Conservation (phyloP, 2,329 filamentous ascomycete species). For the Clonostachys rosea region DNA sequence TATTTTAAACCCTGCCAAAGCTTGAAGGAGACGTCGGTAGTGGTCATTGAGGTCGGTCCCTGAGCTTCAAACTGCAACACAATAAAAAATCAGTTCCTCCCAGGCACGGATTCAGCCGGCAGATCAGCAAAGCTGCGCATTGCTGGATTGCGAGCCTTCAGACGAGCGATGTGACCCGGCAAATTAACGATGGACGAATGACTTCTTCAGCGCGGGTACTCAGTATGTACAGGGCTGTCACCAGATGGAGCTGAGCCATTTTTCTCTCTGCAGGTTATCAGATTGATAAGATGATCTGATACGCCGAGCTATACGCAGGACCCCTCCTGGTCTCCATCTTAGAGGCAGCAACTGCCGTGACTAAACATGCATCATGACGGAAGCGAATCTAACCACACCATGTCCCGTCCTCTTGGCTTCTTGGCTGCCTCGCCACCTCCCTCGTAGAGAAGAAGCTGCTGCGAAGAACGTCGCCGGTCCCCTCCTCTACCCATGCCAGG, state of each 20-base stretch:
- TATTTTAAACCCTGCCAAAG: too few relatives aligned
- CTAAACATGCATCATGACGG: background rate
- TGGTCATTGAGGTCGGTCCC: too few relatives aligned
- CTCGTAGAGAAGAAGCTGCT: background rate
- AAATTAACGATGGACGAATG: too few relatives aligned
- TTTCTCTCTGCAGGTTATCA: slow-evolving; percentile 4
- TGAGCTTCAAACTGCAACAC: too few relatives aligned
- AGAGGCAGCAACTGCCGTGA: background rate
- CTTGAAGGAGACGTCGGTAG: too few relatives aligned
- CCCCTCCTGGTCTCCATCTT: background rate
- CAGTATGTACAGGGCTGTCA: too few relatives aligned
- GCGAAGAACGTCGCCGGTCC: background rate
- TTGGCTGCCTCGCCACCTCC: background rate
- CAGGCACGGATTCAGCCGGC: too few relatives aligned
- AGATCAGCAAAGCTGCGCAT: too few relatives aligned
- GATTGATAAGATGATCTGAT: slow-evolving; percentile 25
- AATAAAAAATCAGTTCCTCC: too few relatives aligned
- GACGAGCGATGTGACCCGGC: too few relatives aligned
- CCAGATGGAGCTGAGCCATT: background rate
- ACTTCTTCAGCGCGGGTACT: too few relatives aligned
- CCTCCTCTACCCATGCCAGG: background rate
- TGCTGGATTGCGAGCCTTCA: too few relatives aligned
- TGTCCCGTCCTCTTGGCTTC: background rate
- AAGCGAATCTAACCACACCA: background rate
- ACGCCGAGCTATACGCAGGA: slow-evolving; percentile 7